Percentiles rank a stretch among this genome's conserved stretches.
Evolutionary conservation across 805 yeast genomes (phyloP).

Genomic region (Wickerhamiella sergipiensis): DNA sequence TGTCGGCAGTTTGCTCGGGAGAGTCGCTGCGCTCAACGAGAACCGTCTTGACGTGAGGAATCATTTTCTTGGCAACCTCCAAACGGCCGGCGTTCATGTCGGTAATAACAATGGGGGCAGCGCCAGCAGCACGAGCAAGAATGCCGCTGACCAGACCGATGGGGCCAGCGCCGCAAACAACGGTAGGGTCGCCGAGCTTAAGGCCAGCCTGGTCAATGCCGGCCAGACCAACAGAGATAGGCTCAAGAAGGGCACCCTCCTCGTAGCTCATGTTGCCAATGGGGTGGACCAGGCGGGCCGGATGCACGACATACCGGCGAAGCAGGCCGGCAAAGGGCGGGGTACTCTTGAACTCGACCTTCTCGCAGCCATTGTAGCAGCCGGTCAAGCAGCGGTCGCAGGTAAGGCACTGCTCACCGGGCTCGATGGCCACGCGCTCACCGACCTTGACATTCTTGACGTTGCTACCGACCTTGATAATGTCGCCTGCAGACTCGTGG

Average conservation of each 20-base stretch:
- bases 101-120: conserved; percentile 38
- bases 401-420: conserved; percentile 37
- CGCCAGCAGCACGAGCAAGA: conserved; percentile 40
- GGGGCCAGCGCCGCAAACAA: conserved; percentile 47
- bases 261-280: conserved; percentile 32
- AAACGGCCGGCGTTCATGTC: conserved; percentile 34
- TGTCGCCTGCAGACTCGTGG: conserved; percentile 35
- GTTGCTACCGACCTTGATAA: conserved; percentile 31
- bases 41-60: conserved; percentile 36
- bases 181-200: conserved; percentile 34
- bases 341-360: conserved; percentile 26
- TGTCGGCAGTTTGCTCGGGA: conserved; percentile 20
- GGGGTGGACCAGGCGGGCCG: conserved; percentile 27
- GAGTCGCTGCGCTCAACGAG: conserved; percentile 32
- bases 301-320: conserved; percentile 26
- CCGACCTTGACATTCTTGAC: conserved; percentile 31
- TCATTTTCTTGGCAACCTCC: conserved; percentile 32
- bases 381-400: conserved; percentile 26
- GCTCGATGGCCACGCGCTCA: conserved; percentile 32
- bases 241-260: conserved; percentile 45
- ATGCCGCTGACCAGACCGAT: conserved; percentile 38
- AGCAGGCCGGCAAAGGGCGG: conserved; percentile 27
- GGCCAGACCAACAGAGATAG: conserved; percentile 39
- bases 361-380: conserved; percentile 27
- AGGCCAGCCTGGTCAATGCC: conserved; percentile 38